Conservation (phyloP, 371 early-diverging fungal species). For the Spraguea lophii region DNA sequence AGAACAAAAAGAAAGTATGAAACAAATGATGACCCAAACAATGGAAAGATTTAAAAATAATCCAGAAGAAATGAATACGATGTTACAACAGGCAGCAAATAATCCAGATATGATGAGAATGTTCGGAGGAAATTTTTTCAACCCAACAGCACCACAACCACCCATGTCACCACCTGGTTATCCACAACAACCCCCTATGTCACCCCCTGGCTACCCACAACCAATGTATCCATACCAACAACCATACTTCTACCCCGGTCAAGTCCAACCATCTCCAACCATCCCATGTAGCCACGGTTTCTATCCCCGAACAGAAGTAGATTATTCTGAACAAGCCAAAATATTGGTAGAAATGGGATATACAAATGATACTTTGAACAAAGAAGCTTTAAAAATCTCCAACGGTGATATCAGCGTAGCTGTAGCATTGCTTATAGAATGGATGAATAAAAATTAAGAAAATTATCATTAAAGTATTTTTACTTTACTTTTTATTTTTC, state of each 20-base stretch:
- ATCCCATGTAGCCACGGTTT: constrained; percentile 24
- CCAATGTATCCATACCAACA: not conserved
- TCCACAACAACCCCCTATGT: not conserved
- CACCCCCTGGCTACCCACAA: not conserved
- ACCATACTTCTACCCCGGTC: not conserved
- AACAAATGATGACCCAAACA: constrained; percentile 2
- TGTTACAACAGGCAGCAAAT: not conserved
- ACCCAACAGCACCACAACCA: constrained; percentile 1
- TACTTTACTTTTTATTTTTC: too few relatives aligned
- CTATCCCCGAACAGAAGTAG: constrained; percentile 14
- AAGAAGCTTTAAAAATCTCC: constrained; percentile 17
- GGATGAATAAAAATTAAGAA: constrained; percentile 1
- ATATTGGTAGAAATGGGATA: constrained; percentile 36
- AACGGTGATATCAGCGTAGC: constrained; percentile 30
- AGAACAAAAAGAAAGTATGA: constrained; percentile 26
- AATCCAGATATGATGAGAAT: not conserved
- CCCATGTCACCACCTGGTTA: not conserved
- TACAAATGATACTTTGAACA: constrained; percentile 17
- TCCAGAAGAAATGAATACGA: constrained; percentile 10
- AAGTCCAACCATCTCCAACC: not conserved
- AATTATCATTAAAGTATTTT: too few relatives aligned
- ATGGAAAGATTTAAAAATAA: constrained; percentile 19
- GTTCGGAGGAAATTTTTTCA: not conserved
- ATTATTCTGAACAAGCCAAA: constrained; percentile 8
- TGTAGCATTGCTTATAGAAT: constrained; percentile 8